Percentiles rank a stretch among this genome's conserved stretches.
These are phyloP conservation scores for Wickerhamiella occidentalis DNA, from an alignment of 805 yeast species.

Conservation along the genomic window DNA sequence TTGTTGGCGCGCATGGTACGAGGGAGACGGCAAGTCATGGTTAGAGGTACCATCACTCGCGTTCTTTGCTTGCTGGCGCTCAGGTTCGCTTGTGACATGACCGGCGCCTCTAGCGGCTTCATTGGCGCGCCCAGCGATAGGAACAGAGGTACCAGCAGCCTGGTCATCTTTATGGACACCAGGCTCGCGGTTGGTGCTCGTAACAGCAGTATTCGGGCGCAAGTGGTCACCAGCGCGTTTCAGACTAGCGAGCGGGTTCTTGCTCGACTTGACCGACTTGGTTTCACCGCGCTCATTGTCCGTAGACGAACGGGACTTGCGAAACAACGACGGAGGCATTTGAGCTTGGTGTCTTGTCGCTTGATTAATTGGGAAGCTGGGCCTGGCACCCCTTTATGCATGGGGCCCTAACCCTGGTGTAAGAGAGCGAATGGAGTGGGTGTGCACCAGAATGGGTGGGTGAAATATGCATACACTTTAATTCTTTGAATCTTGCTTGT, in stretches of 20 bases:
- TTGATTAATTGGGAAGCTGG: background rate
- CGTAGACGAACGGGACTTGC: slow-evolving; percentile 7
- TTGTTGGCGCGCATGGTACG: background rate
- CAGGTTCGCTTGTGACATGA: background rate
- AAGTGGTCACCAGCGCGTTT: slow-evolving; percentile 19
- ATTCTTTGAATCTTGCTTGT: no score
- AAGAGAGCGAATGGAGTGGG: background rate
- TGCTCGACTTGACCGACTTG: slow-evolving; percentile 3
- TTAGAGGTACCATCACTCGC: background rate
- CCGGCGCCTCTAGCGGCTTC: slow-evolving; percentile 20
- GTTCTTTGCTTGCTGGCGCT: background rate
- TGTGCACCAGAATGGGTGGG: no score
- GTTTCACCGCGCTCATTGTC: slow-evolving; percentile 2
- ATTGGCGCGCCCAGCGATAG: slow-evolving; percentile 24
- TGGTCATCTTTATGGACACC: slow-evolving; percentile 20
- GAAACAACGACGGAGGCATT: slow-evolving; percentile 10
- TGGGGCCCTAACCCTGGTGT: background rate
- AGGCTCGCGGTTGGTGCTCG: slow-evolving; percentile 22
- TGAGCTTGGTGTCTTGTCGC: background rate
- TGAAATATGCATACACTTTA: no score
- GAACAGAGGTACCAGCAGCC: slow-evolving; percentile 25
- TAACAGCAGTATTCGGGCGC: slow-evolving; percentile 24
- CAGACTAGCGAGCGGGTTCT: slow-evolving; percentile 17
- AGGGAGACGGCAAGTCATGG: background rate
- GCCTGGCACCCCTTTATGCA: background rate